phyloP scores from a whole-genome alignment of 73 alveolate genomes.

The Breviolum minutum region DNA sequence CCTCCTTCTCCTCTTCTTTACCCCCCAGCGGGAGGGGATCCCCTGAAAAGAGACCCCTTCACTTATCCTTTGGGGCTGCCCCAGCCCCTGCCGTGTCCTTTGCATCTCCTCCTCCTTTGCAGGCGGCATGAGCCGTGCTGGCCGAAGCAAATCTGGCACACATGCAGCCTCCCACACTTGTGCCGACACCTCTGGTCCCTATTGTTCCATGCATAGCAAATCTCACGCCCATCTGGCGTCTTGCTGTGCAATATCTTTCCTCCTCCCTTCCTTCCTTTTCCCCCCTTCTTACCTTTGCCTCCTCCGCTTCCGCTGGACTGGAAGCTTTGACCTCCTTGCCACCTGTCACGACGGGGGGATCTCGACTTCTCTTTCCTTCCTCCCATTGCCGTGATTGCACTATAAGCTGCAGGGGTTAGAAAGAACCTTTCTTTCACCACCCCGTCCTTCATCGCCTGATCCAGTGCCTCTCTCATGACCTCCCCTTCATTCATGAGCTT shows the following conservation, averaged over 20 bases:
- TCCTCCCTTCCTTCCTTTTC: no score
- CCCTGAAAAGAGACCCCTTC: not conserved
- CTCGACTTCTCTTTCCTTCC: no score
- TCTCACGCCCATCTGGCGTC: conserved; percentile 30
- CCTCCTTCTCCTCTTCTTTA: no score
- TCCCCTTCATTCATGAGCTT: not conserved
- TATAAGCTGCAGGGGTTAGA: not conserved
- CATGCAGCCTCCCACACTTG: conserved; percentile 27
- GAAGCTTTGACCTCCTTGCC: no score
- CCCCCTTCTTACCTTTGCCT: not conserved
- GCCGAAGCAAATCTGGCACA: conserved; percentile 24
- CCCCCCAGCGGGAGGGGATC: not conserved
- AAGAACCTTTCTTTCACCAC: conserved; percentile 31
- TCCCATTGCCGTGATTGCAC: no score
- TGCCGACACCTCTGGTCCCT: not conserved
- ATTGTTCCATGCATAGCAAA: conserved; percentile 33
- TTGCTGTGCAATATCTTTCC: not conserved
- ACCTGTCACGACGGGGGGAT: no score
- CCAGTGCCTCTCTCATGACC: not conserved
- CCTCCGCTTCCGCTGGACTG: not conserved
- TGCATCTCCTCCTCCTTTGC: not conserved
- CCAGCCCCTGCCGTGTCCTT: not conserved
- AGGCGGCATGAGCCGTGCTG: conserved; percentile 10
- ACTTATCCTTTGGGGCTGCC: no score
- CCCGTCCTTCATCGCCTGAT: not conserved